Conservation (phyloP, 495 filamentous ascomycete genomes). For the Hypoxylon fragiforme region DNA sequence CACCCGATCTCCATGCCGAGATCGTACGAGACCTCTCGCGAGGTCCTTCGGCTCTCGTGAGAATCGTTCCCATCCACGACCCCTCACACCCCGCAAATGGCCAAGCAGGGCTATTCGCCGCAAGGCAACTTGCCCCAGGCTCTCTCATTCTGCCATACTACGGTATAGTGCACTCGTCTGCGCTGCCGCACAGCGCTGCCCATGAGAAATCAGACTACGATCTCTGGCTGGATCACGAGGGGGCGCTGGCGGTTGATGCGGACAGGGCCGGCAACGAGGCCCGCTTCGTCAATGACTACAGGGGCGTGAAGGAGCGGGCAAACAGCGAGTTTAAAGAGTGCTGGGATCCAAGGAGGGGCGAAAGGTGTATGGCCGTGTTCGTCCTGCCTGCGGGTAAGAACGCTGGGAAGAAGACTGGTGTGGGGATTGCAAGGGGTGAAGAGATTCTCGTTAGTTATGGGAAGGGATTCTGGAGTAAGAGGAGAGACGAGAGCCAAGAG, state of each 20-base stretch:
- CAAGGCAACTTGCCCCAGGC: constrained; percentile 56
- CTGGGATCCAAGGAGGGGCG: constrained; percentile 50
- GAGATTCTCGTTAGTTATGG: constrained; percentile 70
- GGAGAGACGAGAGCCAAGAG: constrained; percentile 39
- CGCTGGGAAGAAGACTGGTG: constrained; percentile 45
- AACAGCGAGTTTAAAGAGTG: constrained; percentile 66
- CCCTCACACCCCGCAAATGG: constrained; percentile 63
- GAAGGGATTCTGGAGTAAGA: constrained; percentile 65
- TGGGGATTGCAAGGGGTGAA: constrained; percentile 58
- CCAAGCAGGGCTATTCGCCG: constrained; percentile 69
- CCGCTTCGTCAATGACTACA: constrained; percentile 74
- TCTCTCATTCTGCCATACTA: constrained; percentile 67
- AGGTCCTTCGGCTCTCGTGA: constrained; percentile 52
- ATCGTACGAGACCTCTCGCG: constrained; percentile 42
- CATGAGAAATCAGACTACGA: constrained; percentile 66
- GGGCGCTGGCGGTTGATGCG: constrained; percentile 66
- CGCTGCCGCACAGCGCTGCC: constrained; percentile 27
- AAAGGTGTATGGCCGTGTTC: constrained; percentile 63
- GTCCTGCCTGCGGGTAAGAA: constrained; percentile 62
- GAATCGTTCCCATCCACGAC: constrained; percentile 57
- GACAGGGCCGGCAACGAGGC: constrained; percentile 65
- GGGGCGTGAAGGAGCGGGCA: constrained; percentile 58
- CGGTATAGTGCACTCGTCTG: constrained; percentile 59
- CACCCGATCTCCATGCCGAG: constrained; percentile 34
- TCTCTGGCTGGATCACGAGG: constrained; percentile 61